Evolutionary conservation across 495 filamentous ascomycete genomes (phyloP), one percentile per base, ranked within the genome.

Genomic region (Opeltia flavorubescens): DNA sequence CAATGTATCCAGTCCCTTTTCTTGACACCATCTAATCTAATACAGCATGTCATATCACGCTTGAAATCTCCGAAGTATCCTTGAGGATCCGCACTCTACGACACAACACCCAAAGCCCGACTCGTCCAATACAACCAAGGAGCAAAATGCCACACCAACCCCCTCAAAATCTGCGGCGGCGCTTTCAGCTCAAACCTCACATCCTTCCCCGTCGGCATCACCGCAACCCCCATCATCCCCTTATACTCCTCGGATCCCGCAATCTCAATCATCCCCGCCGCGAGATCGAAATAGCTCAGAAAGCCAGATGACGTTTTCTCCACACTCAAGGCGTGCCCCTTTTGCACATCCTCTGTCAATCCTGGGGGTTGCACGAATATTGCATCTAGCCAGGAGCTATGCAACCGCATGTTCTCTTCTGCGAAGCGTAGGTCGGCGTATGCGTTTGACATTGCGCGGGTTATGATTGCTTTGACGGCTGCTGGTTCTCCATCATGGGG

Each of bases 261-360:
- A 1, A 61, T 62, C 55, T 74, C 67, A 28, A 72, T 58, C 69
- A 71, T 71, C 6, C 33, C 68, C 4, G 61, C 69, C 1, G 66
- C 64, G 4, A 74, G 51, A 44, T 72, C 68, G 11, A 69, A 21
- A 33, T 65, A 74, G 17, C 51, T 57, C 24, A 71, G 11, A 28
- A 59, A 59, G 28, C 52, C 58, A 30, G 63, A 51, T 49, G 62
- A 34, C 9, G 62, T 50, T 36, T 36, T 36, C 23, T 55, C 50
- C 20, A 64, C 23, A 46, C 48, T 69, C 13, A 72, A 48, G 25
- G 13, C 36, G 53, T 72, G 68, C 12, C 57, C 55, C 27, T 43
- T 50, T 48, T 60, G 58, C 18, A 53, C 41, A 35, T 72, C 68
- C 9, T 59, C 42, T 13, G 55, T 51, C 39, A 72, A 55, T 2